Evolutionary conservation across 139 green algal species (phyloP).

Genomic region (Chlorella vulgaris): DNA sequence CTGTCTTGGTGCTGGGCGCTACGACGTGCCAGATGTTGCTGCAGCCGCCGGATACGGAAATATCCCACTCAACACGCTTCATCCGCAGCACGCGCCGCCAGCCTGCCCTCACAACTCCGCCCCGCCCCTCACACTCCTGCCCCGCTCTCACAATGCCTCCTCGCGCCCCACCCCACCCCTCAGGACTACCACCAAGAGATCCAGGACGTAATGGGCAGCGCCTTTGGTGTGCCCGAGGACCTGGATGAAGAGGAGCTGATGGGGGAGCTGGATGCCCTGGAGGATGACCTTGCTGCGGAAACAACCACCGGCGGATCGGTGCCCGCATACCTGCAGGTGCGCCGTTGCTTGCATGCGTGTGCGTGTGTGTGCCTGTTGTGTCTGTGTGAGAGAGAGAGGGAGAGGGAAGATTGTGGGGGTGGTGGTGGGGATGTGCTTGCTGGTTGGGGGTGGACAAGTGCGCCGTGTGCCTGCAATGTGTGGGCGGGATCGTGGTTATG

Average conservation of each 20-base stretch:
- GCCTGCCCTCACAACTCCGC: neutral
- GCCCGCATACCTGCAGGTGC: constrained; percentile 80
- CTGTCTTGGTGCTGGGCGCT: too few relatives aligned
- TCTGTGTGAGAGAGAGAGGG: too few relatives aligned
- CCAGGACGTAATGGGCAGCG: constrained; percentile 85
- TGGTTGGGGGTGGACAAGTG: neutral
- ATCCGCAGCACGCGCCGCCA: too few relatives aligned
- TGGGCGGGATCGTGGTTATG: too few relatives aligned
- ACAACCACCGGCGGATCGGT: constrained; percentile 44
- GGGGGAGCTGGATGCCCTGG: constrained; percentile 94
- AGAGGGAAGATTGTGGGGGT: too few relatives aligned
- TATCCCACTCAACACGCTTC: too few relatives aligned
- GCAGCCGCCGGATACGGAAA: too few relatives aligned
- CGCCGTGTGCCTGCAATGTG: too few relatives aligned
- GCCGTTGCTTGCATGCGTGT: neutral
- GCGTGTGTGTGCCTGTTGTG: neutral
- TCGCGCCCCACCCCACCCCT: neutral
- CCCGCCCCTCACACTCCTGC: neutral
- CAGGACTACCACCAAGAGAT: constrained; percentile 93
- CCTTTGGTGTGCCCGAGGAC: constrained; percentile 91
- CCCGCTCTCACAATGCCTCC: too few relatives aligned
- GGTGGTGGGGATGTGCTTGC: too few relatives aligned
- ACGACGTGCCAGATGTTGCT: too few relatives aligned
- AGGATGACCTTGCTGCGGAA: constrained; percentile 73
- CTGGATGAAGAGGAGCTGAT: constrained; percentile 98